Conservation (phyloP, 768 basidiomycete species). For the Mycena vitilis region DNA sequence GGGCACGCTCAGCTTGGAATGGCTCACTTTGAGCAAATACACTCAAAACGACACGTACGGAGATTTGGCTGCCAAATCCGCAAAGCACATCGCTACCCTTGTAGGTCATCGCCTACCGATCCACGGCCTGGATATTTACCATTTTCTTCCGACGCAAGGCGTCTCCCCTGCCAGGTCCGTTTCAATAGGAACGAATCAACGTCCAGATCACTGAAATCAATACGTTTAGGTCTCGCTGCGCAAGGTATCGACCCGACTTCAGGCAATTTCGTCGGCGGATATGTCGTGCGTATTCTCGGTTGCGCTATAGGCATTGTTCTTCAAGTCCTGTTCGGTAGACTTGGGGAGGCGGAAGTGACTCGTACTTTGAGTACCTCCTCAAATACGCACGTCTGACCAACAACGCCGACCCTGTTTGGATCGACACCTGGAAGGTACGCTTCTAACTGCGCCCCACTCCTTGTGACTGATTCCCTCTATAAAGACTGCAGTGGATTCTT, state of each 20-base stretch:
- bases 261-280: constrained; percentile 62
- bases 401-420: constrained; percentile 70
- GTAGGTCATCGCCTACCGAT: constrained; percentile 39
- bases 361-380: constrained; percentile 83
- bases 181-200: neutral
- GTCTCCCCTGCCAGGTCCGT: constrained; percentile 53
- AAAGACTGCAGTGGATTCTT: constrained; percentile 74
- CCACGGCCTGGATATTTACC: neutral
- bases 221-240: constrained; percentile 62
- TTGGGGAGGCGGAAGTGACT: constrained; percentile 82
- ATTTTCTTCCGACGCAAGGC: constrained; percentile 39
- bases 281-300: constrained; percentile 37
- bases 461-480: neutral
- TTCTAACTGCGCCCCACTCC: neutral
- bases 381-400: constrained; percentile 78
- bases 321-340: constrained; percentile 32
- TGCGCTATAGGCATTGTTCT: too few species aligned
- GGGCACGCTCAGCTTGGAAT: constrained; percentile 67
- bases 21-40: constrained; percentile 64
- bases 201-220: neutral
- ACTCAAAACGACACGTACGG: constrained; percentile 72
- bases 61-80: constrained; percentile 61
- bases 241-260: constrained; percentile 67
- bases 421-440: constrained; percentile 49
- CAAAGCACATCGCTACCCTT: constrained; percentile 62